Evolutionary conservation across 139 green algal genomes (phyloP), one percentile per base, ranked within the genome.

Genomic region (Auxenochlorella pyrenoidosa): DNA sequence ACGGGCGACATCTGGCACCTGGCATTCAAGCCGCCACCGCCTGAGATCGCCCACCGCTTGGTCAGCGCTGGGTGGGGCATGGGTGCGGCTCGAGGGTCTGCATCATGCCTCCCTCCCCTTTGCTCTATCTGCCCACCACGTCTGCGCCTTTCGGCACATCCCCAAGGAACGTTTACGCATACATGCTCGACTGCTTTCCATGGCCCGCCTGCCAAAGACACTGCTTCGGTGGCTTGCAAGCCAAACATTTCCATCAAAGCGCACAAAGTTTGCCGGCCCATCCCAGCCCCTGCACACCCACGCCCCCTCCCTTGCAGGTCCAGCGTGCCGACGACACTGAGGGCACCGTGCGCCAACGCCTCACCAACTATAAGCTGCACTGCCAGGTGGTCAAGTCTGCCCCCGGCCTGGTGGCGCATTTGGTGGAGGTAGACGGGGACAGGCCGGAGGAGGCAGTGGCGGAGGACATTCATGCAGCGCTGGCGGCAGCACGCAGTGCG

Each of bases 1-100:
- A 99, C 97, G 24, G 96, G 96, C 63, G 93, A 95, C n/a, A 98
- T 99, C 87, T 99, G 98, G 90, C 94, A 97, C 90, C 84, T 96
- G 22, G 98, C 93, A 71, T 98, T 96, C 93, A 97, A 95, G 77
- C 97, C 96, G 0, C 96, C 98, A 44, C 95, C 96, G 19, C 21
- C 90, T 6, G 94, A 97, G 40, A 86, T 98, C 19, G 84, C 91
- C 32, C 30, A 86, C 81, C 90, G 96, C 63, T 91, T 98, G 71
- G 71, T 77, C 36, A 30, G 71, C 5, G 4, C 5, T 26, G 71
- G 15, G 34, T 5, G 3, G 5, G 16, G 36, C 5, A 13, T 30
- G 71, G 36, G 15, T 16, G 16, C 4, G 36, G 34, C n/a, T n/a
- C n/a, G n/a, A n/a, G n/a, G n/a, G n/a, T n/a, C n/a, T n/a, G n/a